These are phyloP conservation scores for Claviceps sorghi DNA, from an alignment of 2,329 filamentous ascomycete genomes.

Conservation along the genomic window DNA sequence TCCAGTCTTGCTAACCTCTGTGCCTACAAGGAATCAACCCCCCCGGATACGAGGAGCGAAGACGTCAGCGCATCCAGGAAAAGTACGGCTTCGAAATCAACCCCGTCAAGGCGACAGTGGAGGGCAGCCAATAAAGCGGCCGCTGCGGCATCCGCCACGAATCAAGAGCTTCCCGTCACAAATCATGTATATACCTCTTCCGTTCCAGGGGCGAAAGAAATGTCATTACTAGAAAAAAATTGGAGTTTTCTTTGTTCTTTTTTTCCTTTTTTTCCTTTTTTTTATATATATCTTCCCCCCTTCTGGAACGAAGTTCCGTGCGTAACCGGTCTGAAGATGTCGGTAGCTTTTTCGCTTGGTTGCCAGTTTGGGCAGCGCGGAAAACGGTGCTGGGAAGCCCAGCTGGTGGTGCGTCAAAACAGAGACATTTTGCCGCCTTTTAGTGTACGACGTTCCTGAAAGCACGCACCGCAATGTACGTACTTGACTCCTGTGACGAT, in stretches of 20 bases:
- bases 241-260: conserved; percentile 7
- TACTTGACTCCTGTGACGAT: too few relatives aligned
- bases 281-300: too few relatives aligned
- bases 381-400: too few relatives aligned
- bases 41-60: conserved; percentile 72
- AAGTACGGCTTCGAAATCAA: conserved; percentile 79
- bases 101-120: conserved; percentile 39
- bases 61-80: conserved; percentile 66
- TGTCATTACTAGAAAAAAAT: background rate
- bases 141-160: background rate
- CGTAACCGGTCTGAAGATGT: background rate
- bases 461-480: too few relatives aligned
- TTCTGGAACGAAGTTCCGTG: too few relatives aligned
- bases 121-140: conserved; percentile 25
- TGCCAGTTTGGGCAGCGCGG: too few relatives aligned
- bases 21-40: conserved; percentile 48
- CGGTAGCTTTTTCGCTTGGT: too few relatives aligned
- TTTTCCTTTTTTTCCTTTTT: background rate
- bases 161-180: background rate
- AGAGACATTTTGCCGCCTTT: too few relatives aligned
- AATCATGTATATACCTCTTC: conserved; percentile 23
- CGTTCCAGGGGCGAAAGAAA: conserved; percentile 15
- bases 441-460: too few relatives aligned
- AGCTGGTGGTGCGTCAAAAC: background rate
- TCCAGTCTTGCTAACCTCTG: background rate